A percentile compares a stretch with the other conserved stretches of the same genome.
phyloP scores from a whole-genome alignment of 2,329 filamentous ascomycete genomes.

The Dactylellina drechsleri region DNA sequence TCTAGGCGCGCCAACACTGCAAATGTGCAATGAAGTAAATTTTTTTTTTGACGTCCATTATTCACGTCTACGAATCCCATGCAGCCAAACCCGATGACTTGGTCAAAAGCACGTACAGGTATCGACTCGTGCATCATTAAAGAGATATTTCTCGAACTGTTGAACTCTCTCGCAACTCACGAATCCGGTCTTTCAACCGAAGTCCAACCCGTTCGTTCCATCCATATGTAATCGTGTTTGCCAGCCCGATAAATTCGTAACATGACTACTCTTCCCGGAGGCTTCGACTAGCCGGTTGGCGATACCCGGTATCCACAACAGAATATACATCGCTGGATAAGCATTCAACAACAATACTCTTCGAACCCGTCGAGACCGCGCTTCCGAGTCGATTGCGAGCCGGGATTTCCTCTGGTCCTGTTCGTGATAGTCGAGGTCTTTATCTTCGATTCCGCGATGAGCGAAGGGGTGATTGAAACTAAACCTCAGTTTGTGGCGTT shows the following conservation, averaged over 20 bases:
- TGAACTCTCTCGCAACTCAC: slow-evolving; percentile 10
- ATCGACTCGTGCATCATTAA: neutral
- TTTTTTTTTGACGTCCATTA: too few species aligned
- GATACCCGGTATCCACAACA: slow-evolving; percentile 62
- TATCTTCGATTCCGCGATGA: slow-evolving; percentile 24
- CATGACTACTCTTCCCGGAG: slow-evolving; percentile 55
- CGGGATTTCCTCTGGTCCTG: neutral
- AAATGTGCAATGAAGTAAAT: too few species aligned
- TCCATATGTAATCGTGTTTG: slow-evolving; percentile 62
- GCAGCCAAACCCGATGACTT: too few species aligned
- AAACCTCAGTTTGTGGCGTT: slow-evolving; percentile 12
- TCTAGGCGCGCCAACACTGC: too few species aligned
- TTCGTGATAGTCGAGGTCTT: slow-evolving; percentile 28
- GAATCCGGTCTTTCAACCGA: slow-evolving; percentile 14
- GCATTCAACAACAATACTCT: slow-evolving; percentile 62
- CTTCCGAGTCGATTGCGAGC: slow-evolving; percentile 11
- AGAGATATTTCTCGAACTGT: neutral
- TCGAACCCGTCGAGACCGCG: slow-evolving; percentile 46
- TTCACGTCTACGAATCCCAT: too few species aligned
- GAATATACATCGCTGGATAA: slow-evolving; percentile 61
- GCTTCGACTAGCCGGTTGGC: slow-evolving; percentile 60
- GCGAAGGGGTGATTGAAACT: slow-evolving; percentile 38
- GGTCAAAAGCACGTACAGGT: too few species aligned
- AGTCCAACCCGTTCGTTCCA: slow-evolving; percentile 60
- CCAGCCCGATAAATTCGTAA: slow-evolving; percentile 61